Base-by-base conservation (phyloP, 495 filamentous ascomycete species). In the Xylaria bambusicola region DNA sequence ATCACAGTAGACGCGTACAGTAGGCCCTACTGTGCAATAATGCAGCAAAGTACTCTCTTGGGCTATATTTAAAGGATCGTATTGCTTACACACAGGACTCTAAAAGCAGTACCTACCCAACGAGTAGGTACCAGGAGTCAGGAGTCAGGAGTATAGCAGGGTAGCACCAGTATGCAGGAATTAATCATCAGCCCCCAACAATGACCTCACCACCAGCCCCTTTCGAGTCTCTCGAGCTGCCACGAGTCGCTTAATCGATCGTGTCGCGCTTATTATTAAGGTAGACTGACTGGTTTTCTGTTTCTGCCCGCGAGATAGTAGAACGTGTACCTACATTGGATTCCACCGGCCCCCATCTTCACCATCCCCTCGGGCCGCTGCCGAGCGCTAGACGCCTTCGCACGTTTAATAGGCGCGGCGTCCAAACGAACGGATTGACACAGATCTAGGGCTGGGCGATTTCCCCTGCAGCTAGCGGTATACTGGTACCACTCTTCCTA, bases 321-420 rank as follows among this genome's bases (percentile, higher is more conserved):
- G n/a, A 15, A 15, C 38, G 3, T 3, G 38, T 41, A 41, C n/a
- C 3, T 41, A 40, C 10, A 9, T 26, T 17, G 27, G 18, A 38
- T 26, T 46, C 29, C 41, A 44, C 2, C 49, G n/a, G 48, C 57
- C 57, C 29, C 49, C 56, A 59, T 52, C 56, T 24, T 52, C 47
- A 18, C 40, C 57, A 53, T 40, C 8, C 48, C 27, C 27, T 47
- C 57, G 57, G 57, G 38, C 41, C 57, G 31, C 57, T 60, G 49
- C 57, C 57, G 57, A 60, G 48, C 40, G 49, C 15, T 60, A 60
- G 57, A 53, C 57, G 36, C 23, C 38, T 40, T 42, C 51, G 36
- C 46, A 51, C 46, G 27, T 58, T 51, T 8, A 26, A 51, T 51
- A 58, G 47, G 20, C 56, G 56, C 56, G 56, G 23, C 33, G 26